These are phyloP conservation scores for Ceratobasidium sp. DNA, from an alignment of 1,284 basidiomycete species.

Conservation along the genomic window DNA sequence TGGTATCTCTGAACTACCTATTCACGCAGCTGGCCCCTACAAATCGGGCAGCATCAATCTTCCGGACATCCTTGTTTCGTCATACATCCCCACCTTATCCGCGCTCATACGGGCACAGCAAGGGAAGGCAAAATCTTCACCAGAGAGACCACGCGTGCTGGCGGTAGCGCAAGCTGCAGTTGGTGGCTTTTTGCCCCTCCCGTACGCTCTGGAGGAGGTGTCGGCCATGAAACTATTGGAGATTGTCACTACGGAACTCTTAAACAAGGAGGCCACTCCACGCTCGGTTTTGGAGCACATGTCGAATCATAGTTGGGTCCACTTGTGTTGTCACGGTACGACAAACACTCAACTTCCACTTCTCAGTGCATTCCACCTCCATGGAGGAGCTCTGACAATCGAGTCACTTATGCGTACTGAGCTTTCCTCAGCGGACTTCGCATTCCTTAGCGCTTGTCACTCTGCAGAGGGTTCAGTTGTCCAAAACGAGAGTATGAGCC, in stretches of 20 bases:
- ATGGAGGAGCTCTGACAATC: not conserved
- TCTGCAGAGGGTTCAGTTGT: conserved; percentile 15
- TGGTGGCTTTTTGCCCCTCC: not conserved
- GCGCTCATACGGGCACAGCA: conserved; percentile 27
- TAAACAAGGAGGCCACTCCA: not conserved
- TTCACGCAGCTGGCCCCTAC: conserved; percentile 42
- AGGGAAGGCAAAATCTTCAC: not conserved
- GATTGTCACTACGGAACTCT: conserved; percentile 4
- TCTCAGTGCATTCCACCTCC: conserved; percentile 28
- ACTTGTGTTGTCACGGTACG: conserved; percentile 31
- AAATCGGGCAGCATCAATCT: conserved; percentile 2
- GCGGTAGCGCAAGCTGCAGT: conserved; percentile 16
- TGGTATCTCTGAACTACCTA: conserved; percentile 26
- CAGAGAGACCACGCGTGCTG: not conserved
- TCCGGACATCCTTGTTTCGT: conserved; percentile 34
- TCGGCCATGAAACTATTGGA: conserved; percentile 11
- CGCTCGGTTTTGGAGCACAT: not conserved
- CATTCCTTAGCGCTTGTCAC: conserved; percentile 43
- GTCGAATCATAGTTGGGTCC: conserved; percentile 8
- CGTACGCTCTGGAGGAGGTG: not conserved
- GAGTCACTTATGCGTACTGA: conserved; percentile 33
- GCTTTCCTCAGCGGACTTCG: conserved; percentile 36
- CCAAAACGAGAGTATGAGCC: conserved; percentile 40
- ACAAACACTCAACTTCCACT: conserved; percentile 23
- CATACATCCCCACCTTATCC: conserved; percentile 37